Evolutionary conservation across 2,329 filamentous ascomycete genomes (phyloP), one percentile per base, ranked within the genome.

Genomic region (Colletotrichum magnum): DNA sequence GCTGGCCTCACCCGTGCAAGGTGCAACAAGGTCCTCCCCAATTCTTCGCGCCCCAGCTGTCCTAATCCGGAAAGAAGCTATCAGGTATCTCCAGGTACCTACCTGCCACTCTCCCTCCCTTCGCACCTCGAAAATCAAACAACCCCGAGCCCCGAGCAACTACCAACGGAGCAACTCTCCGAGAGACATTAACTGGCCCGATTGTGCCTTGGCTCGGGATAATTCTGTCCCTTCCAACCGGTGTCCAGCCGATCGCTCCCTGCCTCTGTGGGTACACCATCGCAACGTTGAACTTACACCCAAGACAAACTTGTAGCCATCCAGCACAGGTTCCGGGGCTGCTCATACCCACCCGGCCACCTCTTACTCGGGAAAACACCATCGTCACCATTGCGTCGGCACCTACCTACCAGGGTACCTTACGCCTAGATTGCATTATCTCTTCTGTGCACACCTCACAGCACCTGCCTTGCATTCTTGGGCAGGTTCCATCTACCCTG

Each of bases 1-100:
- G 41, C 41, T 15, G 13, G 2, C 15, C 41, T 43, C 47, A 50
- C 50, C 18, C 18, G 18, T 18, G 18, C 59, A 32, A 62, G 39
- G 24, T 47, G 7, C 32, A 24, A 24, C 21, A 24, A 24, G 21
- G 21, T 24, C 21, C 2, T 24, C 48, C 21, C 59, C 50, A 62
- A 36, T 62, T 21, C 50, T 54, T 24, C 48, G 48, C 48, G 45
- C 58, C 18, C 65, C n/a, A 21, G 41, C 5, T 15, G 43, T 53
- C 66, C 66, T 13, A 60, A 69, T 57, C 45, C 3, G 66, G 66
- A 66, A 69, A 69, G 56, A 60, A 69, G 66, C 66, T 69, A 62
- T 18, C 18, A 18, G 18, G 51, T n/a, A 10, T 12, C 13, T 43
- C 41, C 18, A 18, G 18, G 18, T 12, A 16, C 12, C 41, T 12